Conservation (phyloP, 73 alveolate species). For the Paramecium primaurelia region DNA sequence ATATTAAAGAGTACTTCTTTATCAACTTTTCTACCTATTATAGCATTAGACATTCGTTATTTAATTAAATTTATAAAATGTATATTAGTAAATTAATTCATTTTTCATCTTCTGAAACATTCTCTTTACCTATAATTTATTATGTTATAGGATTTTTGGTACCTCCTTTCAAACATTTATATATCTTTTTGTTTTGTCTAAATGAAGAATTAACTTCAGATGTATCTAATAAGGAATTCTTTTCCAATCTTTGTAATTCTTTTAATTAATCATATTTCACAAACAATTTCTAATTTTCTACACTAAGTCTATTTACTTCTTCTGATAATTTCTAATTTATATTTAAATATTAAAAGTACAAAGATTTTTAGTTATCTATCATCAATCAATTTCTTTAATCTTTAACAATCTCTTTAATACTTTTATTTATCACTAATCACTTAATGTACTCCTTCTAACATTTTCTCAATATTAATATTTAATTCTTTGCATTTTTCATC, state of each 20-base stretch:
- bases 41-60: not conserved
- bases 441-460: not conserved
- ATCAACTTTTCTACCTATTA: not conserved
- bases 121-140: not conserved
- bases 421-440: not conserved
- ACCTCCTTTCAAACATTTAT: not conserved
- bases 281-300: conserved; percentile 1
- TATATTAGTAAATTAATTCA: not conserved
- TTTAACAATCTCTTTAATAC: not conserved
- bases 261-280: conserved; percentile 2
- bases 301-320: not conserved
- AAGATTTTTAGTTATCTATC: not conserved
- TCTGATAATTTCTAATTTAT: not conserved
- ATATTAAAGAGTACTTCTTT: not conserved
- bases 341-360: not conserved
- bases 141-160: not conserved
- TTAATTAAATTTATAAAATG: not conserved
- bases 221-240: not conserved
- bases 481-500: conserved; percentile 10
- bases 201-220: conserved; percentile 9
- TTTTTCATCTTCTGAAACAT: not conserved
- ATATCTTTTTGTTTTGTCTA: not conserved
- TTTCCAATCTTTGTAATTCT: not conserved
- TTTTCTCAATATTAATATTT: not conserved
- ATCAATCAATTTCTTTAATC: not conserved